Base-by-base conservation (phyloP, 225 moss, liverwort and hornwort genomes). In the Polytrichum commune region DNA sequence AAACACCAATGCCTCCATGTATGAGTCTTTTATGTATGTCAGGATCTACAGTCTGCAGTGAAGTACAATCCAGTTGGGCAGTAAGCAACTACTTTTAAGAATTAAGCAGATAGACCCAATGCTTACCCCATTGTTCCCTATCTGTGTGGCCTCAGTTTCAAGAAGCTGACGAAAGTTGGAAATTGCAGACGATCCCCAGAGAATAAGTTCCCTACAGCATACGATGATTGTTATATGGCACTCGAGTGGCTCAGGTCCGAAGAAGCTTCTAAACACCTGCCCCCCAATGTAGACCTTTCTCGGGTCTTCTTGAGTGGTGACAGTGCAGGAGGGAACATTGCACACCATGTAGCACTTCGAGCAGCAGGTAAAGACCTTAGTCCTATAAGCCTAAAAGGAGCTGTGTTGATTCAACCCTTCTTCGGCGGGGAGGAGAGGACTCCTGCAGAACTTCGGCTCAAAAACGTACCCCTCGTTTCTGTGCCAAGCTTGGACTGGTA, bases 381-480 rank as follows among this genome's bases (percentile, higher is more conserved):
- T 2, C 85, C 90, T 0, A 32, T 93, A 66, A 54, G 28, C 8
- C 19, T 93, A 9, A 79, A 69, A 20, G 96, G 94, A 16, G 18
- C 85, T 73, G 69, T 93, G 63, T 27, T 92, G 46, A 72, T 97
- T 69, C 88, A 92, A 64, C 65, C 92, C 24, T 92, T 90, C 38
- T 93, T 97, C 5, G 92, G 93, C 10, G 96, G 89, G 13, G 85
- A 90, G 76, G 92, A 94, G 76, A 72, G 96, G 29, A 93, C 93
- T 0, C 81, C 78, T 0, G 88, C 88, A 0, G 96, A 97, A 76
- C 74, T 86, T 2, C 84, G 84, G 3, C 84, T 91, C 19, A 82
- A 70, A 60, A 78, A 85, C 20, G 84, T 81, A 5, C 89, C 78
- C 33, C 76, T 94, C 5, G 73, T 80, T 19, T 72, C 89, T 8